Conservation (phyloP, 257 asterid genomes). For the Ligustrum vulgare region DNA sequence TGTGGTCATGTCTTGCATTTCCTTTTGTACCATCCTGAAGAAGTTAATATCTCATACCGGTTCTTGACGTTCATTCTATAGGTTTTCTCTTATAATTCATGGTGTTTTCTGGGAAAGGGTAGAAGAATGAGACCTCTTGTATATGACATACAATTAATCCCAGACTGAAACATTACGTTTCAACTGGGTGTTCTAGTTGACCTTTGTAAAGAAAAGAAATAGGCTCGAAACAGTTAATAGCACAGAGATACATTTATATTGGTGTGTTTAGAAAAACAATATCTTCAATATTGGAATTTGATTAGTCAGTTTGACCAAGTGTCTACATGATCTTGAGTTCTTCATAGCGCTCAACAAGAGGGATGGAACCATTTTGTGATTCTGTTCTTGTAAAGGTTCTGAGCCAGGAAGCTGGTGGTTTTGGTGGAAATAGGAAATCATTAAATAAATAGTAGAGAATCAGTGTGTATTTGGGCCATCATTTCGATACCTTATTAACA, state of each 20-base stretch:
- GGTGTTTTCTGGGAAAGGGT: not conserved
- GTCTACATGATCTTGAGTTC: not conserved
- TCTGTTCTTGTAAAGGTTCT: not conserved
- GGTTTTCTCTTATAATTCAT: not conserved
- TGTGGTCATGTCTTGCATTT: not conserved
- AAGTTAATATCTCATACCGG: not conserved
- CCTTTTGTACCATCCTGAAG: not conserved
- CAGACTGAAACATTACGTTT: not conserved
- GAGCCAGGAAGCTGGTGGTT: not conserved
- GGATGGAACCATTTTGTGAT: not conserved
- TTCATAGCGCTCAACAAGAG: not conserved
- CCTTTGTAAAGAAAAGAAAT: not conserved
- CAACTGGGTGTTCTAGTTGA: not conserved
- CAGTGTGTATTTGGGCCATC: not conserved
- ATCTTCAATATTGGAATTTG: not conserved
- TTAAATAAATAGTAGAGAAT: not conserved
- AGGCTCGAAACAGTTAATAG: not conserved
- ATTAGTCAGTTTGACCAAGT: not conserved
- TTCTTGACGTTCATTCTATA: not conserved
- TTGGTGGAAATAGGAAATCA: not conserved
- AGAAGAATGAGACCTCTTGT: not conserved
- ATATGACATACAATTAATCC: not conserved
- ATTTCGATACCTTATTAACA: not conserved
- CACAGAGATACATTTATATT: not conserved
- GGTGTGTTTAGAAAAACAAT: not conserved